Evolutionary conservation across 2,329 filamentous ascomycete genomes (phyloP).

Genomic region (Helotiales sp.): DNA sequence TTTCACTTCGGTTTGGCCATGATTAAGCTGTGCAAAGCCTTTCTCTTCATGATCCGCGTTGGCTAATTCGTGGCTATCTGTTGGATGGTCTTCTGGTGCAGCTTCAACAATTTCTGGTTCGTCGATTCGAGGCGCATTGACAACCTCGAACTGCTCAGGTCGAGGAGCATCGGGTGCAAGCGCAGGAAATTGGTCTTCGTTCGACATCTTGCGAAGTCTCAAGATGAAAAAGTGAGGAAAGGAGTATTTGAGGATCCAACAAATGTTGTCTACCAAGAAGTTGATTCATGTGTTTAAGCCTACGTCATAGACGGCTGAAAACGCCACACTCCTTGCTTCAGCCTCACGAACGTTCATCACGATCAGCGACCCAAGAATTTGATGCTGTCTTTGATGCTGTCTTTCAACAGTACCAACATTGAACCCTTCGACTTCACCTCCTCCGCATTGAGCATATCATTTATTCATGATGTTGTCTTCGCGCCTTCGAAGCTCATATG

Average conservation of each 20-base stretch:
- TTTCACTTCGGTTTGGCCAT: conserved; percentile 46
- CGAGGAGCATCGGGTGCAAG: not conserved
- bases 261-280: not conserved
- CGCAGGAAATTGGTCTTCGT: not conserved
- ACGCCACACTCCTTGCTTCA: not conserved
- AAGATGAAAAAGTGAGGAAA: not conserved
- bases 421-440: too few relatives aligned
- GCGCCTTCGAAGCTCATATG: too few relatives aligned
- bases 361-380: too few relatives aligned
- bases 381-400: too few relatives aligned
- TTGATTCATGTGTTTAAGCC: not conserved
- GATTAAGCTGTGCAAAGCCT: conserved; percentile 42
- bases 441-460: too few relatives aligned
- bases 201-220: not conserved
- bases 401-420: too few relatives aligned
- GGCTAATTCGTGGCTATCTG: conserved; percentile 44
- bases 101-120: conserved; percentile 26
- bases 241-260: not conserved
- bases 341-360: too few relatives aligned
- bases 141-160: conserved; percentile 13
- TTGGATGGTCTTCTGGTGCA: conserved; percentile 33
- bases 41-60: conserved; percentile 40
- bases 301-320: conserved; percentile 10
- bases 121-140: conserved; percentile 14
- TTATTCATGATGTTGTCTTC: too few relatives aligned